Evolutionary conservation across 2,329 filamentous ascomycete genomes (phyloP).

Genomic region (Fusarium phyllophilum): DNA sequence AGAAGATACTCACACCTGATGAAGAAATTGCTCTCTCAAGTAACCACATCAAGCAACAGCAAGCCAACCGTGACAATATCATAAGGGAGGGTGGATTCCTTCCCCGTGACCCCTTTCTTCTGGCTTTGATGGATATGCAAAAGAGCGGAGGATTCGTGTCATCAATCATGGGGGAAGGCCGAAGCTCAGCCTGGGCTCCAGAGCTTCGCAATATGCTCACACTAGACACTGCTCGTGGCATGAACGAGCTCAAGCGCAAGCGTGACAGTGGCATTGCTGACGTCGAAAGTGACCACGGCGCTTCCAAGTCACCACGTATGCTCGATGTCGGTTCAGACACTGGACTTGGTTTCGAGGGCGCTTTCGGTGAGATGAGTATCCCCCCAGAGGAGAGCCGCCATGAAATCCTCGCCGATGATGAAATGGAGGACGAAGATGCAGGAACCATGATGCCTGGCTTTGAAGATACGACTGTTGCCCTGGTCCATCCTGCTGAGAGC

Average conservation of each 20-base stretch:
- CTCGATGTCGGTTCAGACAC: constrained; percentile 76
- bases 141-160: constrained; percentile 90
- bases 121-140: constrained; percentile 92
- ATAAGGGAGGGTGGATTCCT: constrained; percentile 84
- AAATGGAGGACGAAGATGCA: constrained; percentile 54
- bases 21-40: constrained; percentile 80
- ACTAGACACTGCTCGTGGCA: constrained; percentile 79
- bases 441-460: constrained; percentile 69
- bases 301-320: constrained; percentile 72
- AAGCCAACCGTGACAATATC: constrained; percentile 86
- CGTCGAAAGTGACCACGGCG: constrained; percentile 73
- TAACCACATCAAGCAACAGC: constrained; percentile 84
- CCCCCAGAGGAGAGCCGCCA: constrained; percentile 70
- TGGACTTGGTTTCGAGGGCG: constrained; percentile 57
- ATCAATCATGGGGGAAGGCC: constrained; percentile 83
- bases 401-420: constrained; percentile 70
- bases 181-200: constrained; percentile 85
- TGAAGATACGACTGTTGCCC: constrained; percentile 80
- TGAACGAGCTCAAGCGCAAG: constrained; percentile 91
- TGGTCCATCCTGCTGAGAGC: constrained; percentile 83
- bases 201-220: constrained; percentile 94
- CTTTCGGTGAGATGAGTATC: constrained; percentile 63
- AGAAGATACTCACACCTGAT: constrained; percentile 86
- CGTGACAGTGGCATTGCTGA: constrained; percentile 88
- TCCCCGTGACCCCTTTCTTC: constrained; percentile 84